These are phyloP conservation scores for Globisporangium echinulatum DNA, from an alignment of 352 stramenopile genomes.

Conservation along the genomic window DNA sequence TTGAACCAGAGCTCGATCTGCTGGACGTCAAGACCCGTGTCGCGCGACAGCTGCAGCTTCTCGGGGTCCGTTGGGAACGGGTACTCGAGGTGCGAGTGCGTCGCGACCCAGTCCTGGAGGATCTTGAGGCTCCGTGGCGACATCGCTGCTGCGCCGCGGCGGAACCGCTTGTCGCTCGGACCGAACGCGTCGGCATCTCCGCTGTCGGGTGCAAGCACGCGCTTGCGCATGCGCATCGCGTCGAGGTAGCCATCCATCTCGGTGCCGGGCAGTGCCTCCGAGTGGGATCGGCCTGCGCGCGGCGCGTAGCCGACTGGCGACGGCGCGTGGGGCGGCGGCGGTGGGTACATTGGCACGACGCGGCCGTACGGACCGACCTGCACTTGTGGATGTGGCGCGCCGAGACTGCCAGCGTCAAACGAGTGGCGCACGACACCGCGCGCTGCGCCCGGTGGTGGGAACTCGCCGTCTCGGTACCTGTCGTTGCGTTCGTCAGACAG, in stretches of 20 bases:
- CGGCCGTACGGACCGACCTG: conserved; percentile 17
- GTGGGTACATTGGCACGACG: conserved; percentile 21
- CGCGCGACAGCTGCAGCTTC: conserved; percentile 65
- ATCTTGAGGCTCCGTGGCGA: conserved; percentile 71
- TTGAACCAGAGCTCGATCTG: conserved; percentile 85
- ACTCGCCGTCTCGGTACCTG: conserved; percentile 22
- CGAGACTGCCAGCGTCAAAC: conserved; percentile 62
- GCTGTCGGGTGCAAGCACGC: conserved; percentile 31
- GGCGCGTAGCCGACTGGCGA: conserved; percentile 21
- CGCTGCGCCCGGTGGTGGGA: conserved; percentile 27
- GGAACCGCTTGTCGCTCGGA: conserved; percentile 36
- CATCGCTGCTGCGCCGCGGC: conserved; percentile 31
- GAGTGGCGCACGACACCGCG: conserved; percentile 38
- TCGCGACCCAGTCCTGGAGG: conserved; percentile 73
- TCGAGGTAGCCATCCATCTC: conserved; percentile 67
- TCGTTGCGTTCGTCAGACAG: neutral
- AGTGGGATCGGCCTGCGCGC: conserved; percentile 55
- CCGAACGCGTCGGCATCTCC: conserved; percentile 15
- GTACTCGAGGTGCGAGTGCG: conserved; percentile 54
- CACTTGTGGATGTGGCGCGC: conserved; percentile 4
- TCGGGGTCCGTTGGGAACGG: conserved; percentile 58
- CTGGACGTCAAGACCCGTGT: conserved; percentile 68
- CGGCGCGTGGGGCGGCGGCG: conserved; percentile 4
- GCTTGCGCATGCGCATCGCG: conserved; percentile 59
- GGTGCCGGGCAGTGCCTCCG: conserved; percentile 37